Evolutionary conservation across 495 filamentous ascomycete species (phyloP).

Genomic region (Aspergillus nidulans): DNA sequence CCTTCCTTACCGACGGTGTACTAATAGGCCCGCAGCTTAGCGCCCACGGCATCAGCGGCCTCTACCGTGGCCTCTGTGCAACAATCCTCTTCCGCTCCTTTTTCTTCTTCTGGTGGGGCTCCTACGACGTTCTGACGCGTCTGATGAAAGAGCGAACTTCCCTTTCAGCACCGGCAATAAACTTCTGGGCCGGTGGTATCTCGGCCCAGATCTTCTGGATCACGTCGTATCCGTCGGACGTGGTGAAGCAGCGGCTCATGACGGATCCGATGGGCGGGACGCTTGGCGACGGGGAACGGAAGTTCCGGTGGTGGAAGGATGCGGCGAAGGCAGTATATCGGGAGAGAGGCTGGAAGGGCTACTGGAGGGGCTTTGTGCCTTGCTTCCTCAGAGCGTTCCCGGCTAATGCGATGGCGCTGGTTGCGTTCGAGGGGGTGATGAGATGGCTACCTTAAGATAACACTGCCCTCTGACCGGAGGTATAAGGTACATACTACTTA

Average conservation of each 20-base stretch:
- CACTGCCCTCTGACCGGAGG: background rate
- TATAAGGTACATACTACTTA: background rate
- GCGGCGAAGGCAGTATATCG: constrained; percentile 72
- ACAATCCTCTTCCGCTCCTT: constrained; percentile 86
- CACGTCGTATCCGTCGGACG: constrained; percentile 85
- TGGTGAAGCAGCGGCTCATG: constrained; percentile 98
- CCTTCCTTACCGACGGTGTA: background rate
- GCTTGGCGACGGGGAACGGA: constrained; percentile 61
- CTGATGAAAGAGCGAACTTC: constrained; percentile 59
- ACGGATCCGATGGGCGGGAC: constrained; percentile 77
- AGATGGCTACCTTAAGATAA: constrained; percentile 42
- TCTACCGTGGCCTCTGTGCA: constrained; percentile 80
- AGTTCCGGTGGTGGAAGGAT: constrained; percentile 72
- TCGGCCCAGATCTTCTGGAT: constrained; percentile 93
- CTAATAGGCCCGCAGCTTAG: constrained; percentile 25
- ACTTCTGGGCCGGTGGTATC: constrained; percentile 96
- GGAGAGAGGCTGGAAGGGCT: constrained; percentile 72
- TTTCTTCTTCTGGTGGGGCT: constrained; percentile 98
- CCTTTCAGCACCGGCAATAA: constrained; percentile 75
- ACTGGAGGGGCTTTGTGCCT: constrained; percentile 90
- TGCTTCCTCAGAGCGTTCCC: constrained; percentile 94
- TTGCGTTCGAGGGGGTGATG: constrained; percentile 93
- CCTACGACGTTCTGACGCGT: constrained; percentile 77
- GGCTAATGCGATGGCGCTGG: constrained; percentile 89
- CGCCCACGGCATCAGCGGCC: constrained; percentile 67